These are phyloP conservation scores for Xylariomycetidae sp. DNA, from an alignment of 2,329 filamentous ascomycete genomes.

Conservation along the genomic window DNA sequence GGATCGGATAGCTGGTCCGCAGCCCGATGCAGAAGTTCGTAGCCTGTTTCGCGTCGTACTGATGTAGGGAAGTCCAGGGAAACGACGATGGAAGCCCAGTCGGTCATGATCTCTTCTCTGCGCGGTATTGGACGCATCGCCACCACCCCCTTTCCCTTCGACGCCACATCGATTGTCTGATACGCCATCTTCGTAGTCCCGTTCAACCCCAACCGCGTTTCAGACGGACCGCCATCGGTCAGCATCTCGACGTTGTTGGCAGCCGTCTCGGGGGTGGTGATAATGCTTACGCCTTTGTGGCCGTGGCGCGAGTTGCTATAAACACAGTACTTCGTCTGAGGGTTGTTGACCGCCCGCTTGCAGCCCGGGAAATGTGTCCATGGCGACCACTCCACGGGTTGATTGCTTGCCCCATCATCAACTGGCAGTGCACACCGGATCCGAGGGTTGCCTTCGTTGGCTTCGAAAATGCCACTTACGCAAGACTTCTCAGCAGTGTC, in stretches of 20 bases:
- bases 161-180: slow-evolving; percentile 21
- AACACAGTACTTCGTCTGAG: slow-evolving; percentile 16
- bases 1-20: slow-evolving; percentile 23
- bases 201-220: slow-evolving; percentile 5
- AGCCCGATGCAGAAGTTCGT: slow-evolving; percentile 23
- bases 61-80: slow-evolving; percentile 25
- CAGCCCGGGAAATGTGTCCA: slow-evolving; percentile 21
- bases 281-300: slow-evolving; percentile 27
- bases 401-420: slow-evolving; percentile 11
- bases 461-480: background rate
- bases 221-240: slow-evolving; percentile 19
- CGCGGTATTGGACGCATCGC: slow-evolving; percentile 26
- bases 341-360: slow-evolving; percentile 8
- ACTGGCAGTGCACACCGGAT: slow-evolving; percentile 15
- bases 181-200: slow-evolving; percentile 14
- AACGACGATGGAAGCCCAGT: slow-evolving; percentile 27
- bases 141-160: slow-evolving; percentile 29
- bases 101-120: slow-evolving; percentile 30
- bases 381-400: slow-evolving; percentile 19
- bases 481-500: background rate
- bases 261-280: slow-evolving; percentile 29
- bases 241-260: slow-evolving; percentile 23
- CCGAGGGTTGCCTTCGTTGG: slow-evolving; percentile 7
- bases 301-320: slow-evolving; percentile 21
- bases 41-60: slow-evolving; percentile 23